Percentiles rank a stretch among this genome's conserved stretches.
Conservation (phyloP, 805 yeast genomes). For the Yamadazyma endophytica region DNA sequence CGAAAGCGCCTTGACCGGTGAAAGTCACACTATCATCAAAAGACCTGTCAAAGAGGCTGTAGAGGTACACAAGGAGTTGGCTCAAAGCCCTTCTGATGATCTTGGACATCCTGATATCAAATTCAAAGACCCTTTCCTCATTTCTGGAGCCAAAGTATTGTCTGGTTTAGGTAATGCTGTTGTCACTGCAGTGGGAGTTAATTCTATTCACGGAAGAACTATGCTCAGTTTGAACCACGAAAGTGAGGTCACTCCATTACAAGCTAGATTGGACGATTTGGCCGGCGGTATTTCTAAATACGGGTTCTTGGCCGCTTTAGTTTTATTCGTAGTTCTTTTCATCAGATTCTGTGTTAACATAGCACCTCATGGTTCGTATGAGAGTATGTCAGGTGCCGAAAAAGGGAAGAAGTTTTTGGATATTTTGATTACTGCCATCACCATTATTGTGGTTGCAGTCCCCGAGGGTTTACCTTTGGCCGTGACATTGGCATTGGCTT, state of each 20-base stretch:
- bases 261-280: constrained; percentile 69
- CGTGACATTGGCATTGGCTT: constrained; percentile 92
- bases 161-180: constrained; percentile 84
- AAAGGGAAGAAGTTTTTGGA: constrained; percentile 84
- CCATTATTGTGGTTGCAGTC: constrained; percentile 96
- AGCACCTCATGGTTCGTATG: constrained; percentile 46
- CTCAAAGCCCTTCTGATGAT: too few relatives aligned
- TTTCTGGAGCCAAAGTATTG: constrained; percentile 85
- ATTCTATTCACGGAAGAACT: constrained; percentile 90
- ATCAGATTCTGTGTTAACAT: constrained; percentile 66
- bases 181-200: constrained; percentile 84
- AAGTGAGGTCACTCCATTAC: constrained; percentile 84
- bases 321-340: constrained; percentile 78
- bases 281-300: constrained; percentile 95
- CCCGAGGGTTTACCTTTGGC: constrained; percentile 99
- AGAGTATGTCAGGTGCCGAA: constrained; percentile 52
- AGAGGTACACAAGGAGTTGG: too few relatives aligned
- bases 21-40: constrained; percentile 78
- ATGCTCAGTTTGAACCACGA: constrained; percentile 76
- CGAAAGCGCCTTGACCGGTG: constrained; percentile 93
- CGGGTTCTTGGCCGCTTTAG: constrained; percentile 79
- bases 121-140: constrained; percentile 73
- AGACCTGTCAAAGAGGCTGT: constrained; percentile 40
- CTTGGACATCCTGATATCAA: constrained; percentile 35
- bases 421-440: constrained; percentile 84